A percentile compares a stretch with the other conserved stretches of the same genome.
Evolutionary conservation across 441 rosid species (phyloP).

Genomic region (Gossypium davidsonii): DNA sequence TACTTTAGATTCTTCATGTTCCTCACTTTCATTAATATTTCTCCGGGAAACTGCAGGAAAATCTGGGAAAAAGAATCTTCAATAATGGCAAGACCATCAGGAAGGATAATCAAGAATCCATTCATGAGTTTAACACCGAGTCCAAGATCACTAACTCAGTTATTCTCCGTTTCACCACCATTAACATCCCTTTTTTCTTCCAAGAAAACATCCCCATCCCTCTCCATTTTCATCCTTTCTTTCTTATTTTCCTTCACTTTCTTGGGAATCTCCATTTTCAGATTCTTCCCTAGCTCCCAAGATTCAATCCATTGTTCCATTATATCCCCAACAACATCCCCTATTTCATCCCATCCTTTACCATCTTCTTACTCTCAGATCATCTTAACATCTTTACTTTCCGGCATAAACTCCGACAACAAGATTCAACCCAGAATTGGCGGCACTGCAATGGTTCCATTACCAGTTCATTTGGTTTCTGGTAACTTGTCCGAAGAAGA

Average conservation of each 20-base stretch:
- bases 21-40: not conserved
- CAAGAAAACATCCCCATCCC: conserved; percentile 30
- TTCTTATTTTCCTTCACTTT: conserved; percentile 41
- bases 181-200: conserved; percentile 35
- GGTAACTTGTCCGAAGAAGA: conserved; percentile 51
- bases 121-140: conserved; percentile 33
- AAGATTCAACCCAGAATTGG: conserved; percentile 21
- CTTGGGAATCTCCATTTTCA: conserved; percentile 41
- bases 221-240: conserved; percentile 31
- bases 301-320: conserved; percentile 28
- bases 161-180: conserved; percentile 35
- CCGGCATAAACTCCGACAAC: conserved; percentile 5
- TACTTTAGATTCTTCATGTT: not conserved
- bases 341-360: conserved; percentile 20
- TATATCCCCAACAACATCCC: conserved; percentile 34
- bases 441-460: conserved; percentile 33
- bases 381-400: conserved; percentile 33
- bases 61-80: conserved; percentile 11
- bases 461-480: conserved; percentile 36
- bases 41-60: not conserved
- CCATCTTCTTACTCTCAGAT: conserved; percentile 23
- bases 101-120: conserved; percentile 43
- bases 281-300: conserved; percentile 22
- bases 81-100: conserved; percentile 49
- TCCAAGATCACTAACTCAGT: conserved; percentile 39